Conservation (phyloP, 202 grass and related monocot genomes). For the Eragrostis tef region DNA sequence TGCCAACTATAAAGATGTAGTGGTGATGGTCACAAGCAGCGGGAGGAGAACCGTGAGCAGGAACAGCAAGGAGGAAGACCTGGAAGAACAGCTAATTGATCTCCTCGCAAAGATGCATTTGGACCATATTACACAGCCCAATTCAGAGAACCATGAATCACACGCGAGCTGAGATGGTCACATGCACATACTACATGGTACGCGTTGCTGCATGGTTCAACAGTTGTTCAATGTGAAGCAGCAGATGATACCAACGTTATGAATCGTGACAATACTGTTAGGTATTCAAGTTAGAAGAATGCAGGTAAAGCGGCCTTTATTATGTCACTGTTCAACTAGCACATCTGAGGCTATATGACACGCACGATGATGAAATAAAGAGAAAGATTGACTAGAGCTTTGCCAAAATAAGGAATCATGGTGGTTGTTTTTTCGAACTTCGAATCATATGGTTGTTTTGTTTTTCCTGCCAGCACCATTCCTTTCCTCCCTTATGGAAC, state of each 20-base stretch:
- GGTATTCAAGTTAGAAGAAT: neutral
- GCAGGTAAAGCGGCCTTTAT: neutral
- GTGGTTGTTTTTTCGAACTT: neutral
- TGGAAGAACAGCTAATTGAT: slow-evolving; percentile 61
- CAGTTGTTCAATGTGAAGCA: neutral
- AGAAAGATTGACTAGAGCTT: neutral
- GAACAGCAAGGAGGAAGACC: slow-evolving; percentile 57
- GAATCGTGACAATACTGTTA: neutral
- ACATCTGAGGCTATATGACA: neutral
- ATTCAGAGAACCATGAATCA: neutral
- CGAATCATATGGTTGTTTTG: too few relatives aligned
- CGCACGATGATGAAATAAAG: neutral
- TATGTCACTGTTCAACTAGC: neutral
- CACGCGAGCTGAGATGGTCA: neutral
- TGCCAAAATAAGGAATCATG: slow-evolving; percentile 1
- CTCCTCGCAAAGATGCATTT: slow-evolving; percentile 57
- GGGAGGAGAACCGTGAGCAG: slow-evolving; percentile 60
- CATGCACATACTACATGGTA: neutral
- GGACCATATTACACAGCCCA: slow-evolving; percentile 36
- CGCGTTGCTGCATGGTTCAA: neutral
- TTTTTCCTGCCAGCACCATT: neutral
- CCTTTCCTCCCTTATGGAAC: neutral
- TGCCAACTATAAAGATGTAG: slow-evolving; percentile 80
- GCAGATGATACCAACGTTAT: neutral
- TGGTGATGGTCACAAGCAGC: slow-evolving; percentile 62